Percentiles rank a stretch among this genome's conserved stretches.
Evolutionary conservation across 2,329 filamentous ascomycete genomes (phyloP).

Genomic region (Mycosphaerella arachidis): DNA sequence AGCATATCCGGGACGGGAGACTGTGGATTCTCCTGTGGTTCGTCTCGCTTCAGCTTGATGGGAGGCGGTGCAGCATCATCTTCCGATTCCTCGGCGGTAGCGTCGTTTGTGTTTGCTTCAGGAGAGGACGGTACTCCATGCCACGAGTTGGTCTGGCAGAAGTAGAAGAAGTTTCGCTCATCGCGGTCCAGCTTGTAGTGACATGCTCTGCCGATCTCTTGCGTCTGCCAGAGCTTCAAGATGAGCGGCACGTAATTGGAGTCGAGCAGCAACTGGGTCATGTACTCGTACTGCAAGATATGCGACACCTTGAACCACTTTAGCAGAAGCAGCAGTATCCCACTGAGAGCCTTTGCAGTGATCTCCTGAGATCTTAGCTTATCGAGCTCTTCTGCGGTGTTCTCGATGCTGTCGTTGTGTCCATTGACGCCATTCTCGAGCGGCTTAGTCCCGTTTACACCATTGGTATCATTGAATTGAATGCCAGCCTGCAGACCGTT

Average conservation of each 20-base stretch:
- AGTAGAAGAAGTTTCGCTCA: constrained; percentile 85
- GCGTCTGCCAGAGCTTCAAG: constrained; percentile 87
- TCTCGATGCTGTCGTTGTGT: constrained; percentile 25
- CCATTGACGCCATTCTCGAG: constrained; percentile 36
- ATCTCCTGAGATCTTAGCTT: constrained; percentile 79
- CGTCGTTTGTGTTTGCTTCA: constrained; percentile 20
- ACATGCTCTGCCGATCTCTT: constrained; percentile 86
- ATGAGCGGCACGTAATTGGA: constrained; percentile 92
- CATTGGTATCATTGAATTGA: constrained; percentile 34
- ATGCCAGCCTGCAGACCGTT: constrained; percentile 48
- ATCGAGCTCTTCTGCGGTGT: constrained; percentile 67
- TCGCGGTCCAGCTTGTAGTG: constrained; percentile 79
- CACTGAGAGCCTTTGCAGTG: constrained; percentile 85
- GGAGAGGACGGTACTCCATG: constrained; percentile 39
- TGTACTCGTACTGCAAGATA: constrained; percentile 89
- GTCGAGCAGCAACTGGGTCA: constrained; percentile 88
- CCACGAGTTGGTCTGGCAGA: constrained; percentile 71
- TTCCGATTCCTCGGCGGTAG: constrained; percentile 42
- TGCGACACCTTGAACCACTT: constrained; percentile 98
- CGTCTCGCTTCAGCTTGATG: constrained; percentile 51
- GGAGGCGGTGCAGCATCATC: constrained; percentile 85
- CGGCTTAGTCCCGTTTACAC: constrained; percentile 31
- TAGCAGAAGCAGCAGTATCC: constrained; percentile 75
- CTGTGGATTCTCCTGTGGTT: constrained; percentile 35
- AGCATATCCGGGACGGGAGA: constrained; percentile 30